Evolutionary conservation across 1,139 yeast genomes (phyloP), one percentile per base, ranked within the genome.

Genomic region (Trichomonascaceae sp.): DNA sequence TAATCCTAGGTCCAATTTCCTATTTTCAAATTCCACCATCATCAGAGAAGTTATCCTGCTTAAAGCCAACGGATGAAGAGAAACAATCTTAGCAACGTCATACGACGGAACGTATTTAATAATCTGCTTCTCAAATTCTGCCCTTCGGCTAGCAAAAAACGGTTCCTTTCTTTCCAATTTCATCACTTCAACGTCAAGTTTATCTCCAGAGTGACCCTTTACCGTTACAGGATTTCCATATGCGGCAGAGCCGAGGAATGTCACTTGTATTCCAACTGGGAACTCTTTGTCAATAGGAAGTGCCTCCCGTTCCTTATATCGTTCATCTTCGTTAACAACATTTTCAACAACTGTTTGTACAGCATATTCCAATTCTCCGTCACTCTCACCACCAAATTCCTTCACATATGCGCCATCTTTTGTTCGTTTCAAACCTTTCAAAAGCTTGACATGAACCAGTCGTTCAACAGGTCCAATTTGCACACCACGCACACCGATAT

Each of bases 211-310:
- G 52, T 67, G 63, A 0, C 88, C 96, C 52, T 78, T 82, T 50
- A 93, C 80, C 22, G 77, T 77, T 13, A 95, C 91, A 51, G 95
- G 86, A 27, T 89, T 80, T 50, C 99, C 99, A 66, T 88, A 93
- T 2, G 91, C 95, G 71, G 83, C 83, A 43, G 86, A 90, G 44
- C 98, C 96, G 58, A 93, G 75, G 66, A 88, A 88, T n/a, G 91
- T 80, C 43, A 84, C 93, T 55, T 82, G 81, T 0, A 87, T 78
- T 18, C 80, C 84, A 6, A 79, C 56, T 22, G 98, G 97, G 70
- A 80, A 93, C 67, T 93, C 98, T 60, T 86, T 82, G 8, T 82
- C 84, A 56, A 93, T 76, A 10, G 97, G 90, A 51, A 82, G 67
- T 2, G 98, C 90, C 1, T 85, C 82, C 60, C 84, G 82, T 62